phyloP scores from a whole-genome alignment of 805 yeast genomes.

The Candida pseudoglaebosa region DNA sequence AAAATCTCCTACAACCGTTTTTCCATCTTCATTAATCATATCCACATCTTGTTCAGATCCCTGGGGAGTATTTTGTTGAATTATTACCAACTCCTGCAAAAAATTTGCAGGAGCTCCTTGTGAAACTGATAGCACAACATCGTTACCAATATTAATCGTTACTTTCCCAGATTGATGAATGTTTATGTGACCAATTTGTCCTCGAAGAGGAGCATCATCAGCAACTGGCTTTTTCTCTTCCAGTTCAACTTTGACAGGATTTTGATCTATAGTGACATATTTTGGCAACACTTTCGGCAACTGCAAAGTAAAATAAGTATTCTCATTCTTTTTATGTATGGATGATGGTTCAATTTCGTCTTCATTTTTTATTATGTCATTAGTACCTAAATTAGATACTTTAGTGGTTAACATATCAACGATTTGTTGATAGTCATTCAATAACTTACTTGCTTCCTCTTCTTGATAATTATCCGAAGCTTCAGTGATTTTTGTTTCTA shows the following conservation, averaged over 20 bases:
- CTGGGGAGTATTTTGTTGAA: slow-evolving; percentile 34
- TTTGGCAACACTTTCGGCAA: slow-evolving; percentile 46
- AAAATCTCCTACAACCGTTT: slow-evolving; percentile 19
- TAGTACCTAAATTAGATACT: slow-evolving; percentile 17
- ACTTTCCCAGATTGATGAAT: slow-evolving; percentile 82
- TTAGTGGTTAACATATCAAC: slow-evolving; percentile 22
- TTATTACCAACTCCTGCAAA: slow-evolving; percentile 65
- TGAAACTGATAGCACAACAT: slow-evolving; percentile 58
- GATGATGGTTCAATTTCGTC: slow-evolving; percentile 4
- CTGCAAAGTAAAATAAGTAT: slow-evolving; percentile 40
- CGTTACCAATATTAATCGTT: slow-evolving; percentile 68
- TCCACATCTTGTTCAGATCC: slow-evolving; percentile 17
- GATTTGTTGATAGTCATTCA: slow-evolving; percentile 29
- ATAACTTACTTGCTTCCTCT: slow-evolving; percentile 27
- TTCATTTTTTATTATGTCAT: neutral
- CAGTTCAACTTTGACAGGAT: slow-evolving; percentile 9
- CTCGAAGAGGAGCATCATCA: slow-evolving; percentile 26
- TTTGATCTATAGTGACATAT: slow-evolving; percentile 16
- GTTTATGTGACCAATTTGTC: slow-evolving; percentile 69
- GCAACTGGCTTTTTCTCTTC: slow-evolving; percentile 16
- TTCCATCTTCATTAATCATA: slow-evolving; percentile 20
- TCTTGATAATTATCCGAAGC: slow-evolving; percentile 27
- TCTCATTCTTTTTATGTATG: slow-evolving; percentile 8
- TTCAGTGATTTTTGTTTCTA: slow-evolving; percentile 25
- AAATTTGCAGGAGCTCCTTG: slow-evolving; percentile 68